Evolutionary conservation across 169 alveolate species (phyloP).

Genomic region (Plasmodium billcollinsi): DNA sequence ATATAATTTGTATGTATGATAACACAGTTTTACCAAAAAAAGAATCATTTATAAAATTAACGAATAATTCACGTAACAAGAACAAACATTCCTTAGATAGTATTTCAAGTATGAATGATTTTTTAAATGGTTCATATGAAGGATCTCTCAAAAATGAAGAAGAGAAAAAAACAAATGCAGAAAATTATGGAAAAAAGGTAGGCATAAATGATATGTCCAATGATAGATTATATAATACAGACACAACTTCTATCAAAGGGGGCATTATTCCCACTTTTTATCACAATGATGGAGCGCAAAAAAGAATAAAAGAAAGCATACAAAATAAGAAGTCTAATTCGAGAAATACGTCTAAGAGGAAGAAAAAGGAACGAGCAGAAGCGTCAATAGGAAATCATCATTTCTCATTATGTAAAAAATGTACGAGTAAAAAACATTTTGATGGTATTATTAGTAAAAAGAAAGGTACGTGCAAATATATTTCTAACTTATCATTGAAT

Average conservation of each 20-base stretch:
- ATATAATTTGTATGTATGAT: too few species aligned
- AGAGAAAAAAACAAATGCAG: neutral
- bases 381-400: neutral
- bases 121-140: neutral
- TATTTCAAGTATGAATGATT: constrained; percentile 1
- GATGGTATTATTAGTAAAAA: constrained; percentile 1
- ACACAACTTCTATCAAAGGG: too few species aligned
- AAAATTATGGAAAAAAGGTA: neutral
- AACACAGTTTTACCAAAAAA: neutral
- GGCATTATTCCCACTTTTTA: too few species aligned
- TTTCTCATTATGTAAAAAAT: neutral
- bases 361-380: neutral
- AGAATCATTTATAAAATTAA: neutral
- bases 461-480: constrained; percentile 6
- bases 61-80: neutral
- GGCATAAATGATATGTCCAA: neutral
- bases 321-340: neutral
- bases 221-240: neutral
- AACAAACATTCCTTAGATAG: neutral
- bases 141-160: neutral
- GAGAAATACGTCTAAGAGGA: neutral
- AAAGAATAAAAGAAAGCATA: too few species aligned
- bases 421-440: neutral
- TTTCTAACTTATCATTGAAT: constrained; percentile 27
- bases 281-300: too few species aligned